Base-by-base conservation (phyloP, 2,329 filamentous ascomycete genomes). In the Monascus ruber region DNA sequence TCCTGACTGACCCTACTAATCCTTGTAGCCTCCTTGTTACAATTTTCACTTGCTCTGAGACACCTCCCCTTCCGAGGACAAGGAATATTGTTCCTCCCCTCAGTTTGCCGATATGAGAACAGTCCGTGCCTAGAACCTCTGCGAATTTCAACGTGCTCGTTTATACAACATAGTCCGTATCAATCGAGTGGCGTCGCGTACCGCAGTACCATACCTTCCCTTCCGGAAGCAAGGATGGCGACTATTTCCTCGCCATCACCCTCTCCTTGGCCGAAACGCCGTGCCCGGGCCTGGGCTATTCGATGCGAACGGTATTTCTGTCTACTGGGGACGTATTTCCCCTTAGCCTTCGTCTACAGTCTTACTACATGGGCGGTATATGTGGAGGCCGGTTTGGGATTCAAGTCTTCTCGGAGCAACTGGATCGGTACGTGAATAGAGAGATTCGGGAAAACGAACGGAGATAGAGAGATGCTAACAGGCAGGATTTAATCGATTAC, bases 351-450 rank as follows among this genome's bases (percentile, higher is more conserved):
- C 57, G 85, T 96, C 42, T 95, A 94, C 56, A 75, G 82, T 40
- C 63, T 95, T 49, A 89, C 86, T n/a, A 83, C 83, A 7, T 98
- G 91, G 91, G 88, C 86, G 2, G 76, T 83, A n/a, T 95, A 83
- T 73, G 87, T 94, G 6, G 75, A 88, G 51, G 73, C 83, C 35
- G 79, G 72, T 41, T 83, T 94, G 43, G 83, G 85, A 38, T 70
- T 73, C 26, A 66, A 64, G 37, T 66, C 71, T 17, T 64, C 68
- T 5, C 69, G 70, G 42, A 73, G 67, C 36, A 58, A 59, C 28
- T 66, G 64, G 65, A 58, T 62, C 34, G 62, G 66, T 68, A 56
- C 24, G 52, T 43, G 31, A 34, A 29, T 6, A 29, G 28, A 29
- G 10, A 29, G 28, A 29, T 29, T 6, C 10, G 10, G 10, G 28